These are phyloP conservation scores for Posidonia oceanica DNA, from an alignment of 116 monocot genomes.

Conservation along the genomic window DNA sequence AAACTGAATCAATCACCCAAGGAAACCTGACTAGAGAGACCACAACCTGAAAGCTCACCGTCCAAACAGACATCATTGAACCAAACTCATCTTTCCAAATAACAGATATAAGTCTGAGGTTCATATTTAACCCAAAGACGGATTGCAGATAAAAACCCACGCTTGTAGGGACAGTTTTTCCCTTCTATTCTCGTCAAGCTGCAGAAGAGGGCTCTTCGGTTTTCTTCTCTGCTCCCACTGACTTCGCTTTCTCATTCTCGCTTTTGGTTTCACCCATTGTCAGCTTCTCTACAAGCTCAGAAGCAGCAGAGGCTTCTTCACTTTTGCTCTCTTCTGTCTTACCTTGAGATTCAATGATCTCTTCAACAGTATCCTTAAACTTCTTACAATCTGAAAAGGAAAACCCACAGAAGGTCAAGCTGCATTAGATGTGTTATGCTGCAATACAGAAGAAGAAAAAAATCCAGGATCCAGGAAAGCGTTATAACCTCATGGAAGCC, in stretches of 20 bases:
- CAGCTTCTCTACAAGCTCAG: slow-evolving; percentile 33
- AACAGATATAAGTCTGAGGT: background rate
- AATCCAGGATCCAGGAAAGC: no score
- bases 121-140: no score
- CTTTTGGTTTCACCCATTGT: slow-evolving; percentile 16
- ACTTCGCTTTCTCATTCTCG: slow-evolving; percentile 14
- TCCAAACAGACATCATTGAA: background rate
- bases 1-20: background rate
- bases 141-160: background rate
- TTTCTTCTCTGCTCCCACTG: background rate
- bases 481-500: no score
- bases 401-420: background rate
- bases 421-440: background rate
- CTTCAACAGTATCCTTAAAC: slow-evolving; percentile 28
- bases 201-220: background rate
- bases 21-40: background rate
- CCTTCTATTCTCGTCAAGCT: background rate
- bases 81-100: background rate
- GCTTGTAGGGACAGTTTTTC: background rate
- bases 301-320: slow-evolving; percentile 11
- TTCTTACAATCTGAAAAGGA: slow-evolving; percentile 23
- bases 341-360: slow-evolving; percentile 21
- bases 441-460: background rate
- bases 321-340: slow-evolving; percentile 10
- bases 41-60: background rate